A percentile compares a stretch with the other conserved stretches of the same genome.
Evolutionary conservation across 2,329 filamentous ascomycete species (phyloP).

Genomic region (Aspergillus uvarum): DNA sequence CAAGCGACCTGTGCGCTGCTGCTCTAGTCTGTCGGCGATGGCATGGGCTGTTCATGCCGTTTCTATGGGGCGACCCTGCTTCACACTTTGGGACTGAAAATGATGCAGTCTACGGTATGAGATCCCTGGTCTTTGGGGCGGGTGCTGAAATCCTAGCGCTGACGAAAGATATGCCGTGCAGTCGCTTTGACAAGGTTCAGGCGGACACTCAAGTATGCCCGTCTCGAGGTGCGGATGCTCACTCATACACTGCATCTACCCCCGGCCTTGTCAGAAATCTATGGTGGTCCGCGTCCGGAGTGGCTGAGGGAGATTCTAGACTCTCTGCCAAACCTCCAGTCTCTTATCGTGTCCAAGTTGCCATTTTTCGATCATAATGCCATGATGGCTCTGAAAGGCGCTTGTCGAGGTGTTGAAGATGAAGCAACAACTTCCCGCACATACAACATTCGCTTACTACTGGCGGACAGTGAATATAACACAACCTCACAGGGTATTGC

Average conservation of each 20-base stretch:
- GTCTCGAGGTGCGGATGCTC: conserved; percentile 53
- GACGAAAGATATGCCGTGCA: conserved; percentile 24
- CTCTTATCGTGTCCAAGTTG: conserved; percentile 57
- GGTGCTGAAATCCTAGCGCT: conserved; percentile 5
- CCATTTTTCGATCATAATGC: conserved; percentile 63
- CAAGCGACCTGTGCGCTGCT: conserved; percentile 56
- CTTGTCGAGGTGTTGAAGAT: conserved; percentile 11
- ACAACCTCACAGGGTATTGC: conserved; percentile 56
- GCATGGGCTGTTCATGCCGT: conserved; percentile 59
- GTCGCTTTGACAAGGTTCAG: conserved; percentile 61
- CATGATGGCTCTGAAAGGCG: conserved; percentile 50
- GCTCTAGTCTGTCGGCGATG: conserved; percentile 58
- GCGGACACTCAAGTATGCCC: conserved; percentile 55
- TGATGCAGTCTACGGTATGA: conserved; percentile 58
- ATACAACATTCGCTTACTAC: conserved; percentile 55
- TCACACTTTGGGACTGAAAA: conserved; percentile 62
- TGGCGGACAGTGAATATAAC: conserved; percentile 59
- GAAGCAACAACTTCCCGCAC: conserved; percentile 17
- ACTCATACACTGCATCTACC: conserved; percentile 64
- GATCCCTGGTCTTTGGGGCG: background rate
- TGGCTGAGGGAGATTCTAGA: conserved; percentile 62
- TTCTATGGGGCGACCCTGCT: conserved; percentile 63
- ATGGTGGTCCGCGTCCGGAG: conserved; percentile 57
- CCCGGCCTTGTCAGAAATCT: conserved; percentile 60
- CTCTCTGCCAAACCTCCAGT: conserved; percentile 58